These are phyloP conservation scores for Aspergillus candidus DNA, from an alignment of 2,329 filamentous ascomycete species.

Conservation along the genomic window DNA sequence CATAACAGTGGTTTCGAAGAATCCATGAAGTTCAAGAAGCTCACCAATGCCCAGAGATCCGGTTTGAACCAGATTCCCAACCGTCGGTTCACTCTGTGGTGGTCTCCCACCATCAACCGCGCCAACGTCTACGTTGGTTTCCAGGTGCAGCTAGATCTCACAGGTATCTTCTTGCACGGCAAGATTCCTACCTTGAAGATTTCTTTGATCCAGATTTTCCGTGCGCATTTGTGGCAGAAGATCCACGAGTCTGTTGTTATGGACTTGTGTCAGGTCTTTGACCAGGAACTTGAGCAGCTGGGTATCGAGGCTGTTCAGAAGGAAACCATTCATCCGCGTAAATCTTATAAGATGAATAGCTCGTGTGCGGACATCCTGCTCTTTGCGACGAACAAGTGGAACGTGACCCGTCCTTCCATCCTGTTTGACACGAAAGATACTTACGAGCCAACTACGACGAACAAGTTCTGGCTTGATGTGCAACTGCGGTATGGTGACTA, in stretches of 20 bases:
- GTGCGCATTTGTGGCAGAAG: constrained; percentile 99
- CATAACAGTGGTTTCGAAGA: constrained; percentile 50
- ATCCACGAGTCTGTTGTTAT: constrained; percentile 98
- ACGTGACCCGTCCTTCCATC: constrained; percentile 86
- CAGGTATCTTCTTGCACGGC: constrained; percentile 97
- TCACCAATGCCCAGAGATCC: constrained; percentile 93
- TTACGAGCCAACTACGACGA: constrained; percentile 88
- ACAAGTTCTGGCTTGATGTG: constrained; percentile 99
- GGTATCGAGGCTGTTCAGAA: constrained; percentile 98
- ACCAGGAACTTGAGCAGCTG: constrained; percentile 90
- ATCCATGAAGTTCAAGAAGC: constrained; percentile 96
- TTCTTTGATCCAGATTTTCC: constrained; percentile 97
- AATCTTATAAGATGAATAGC: constrained; percentile 99
- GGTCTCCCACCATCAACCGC: constrained; percentile 88
- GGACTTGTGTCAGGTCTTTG: constrained; percentile 97
- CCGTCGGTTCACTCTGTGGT: constrained; percentile 97
- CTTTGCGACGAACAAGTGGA: constrained; percentile 98
- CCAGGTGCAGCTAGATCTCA: constrained; percentile 95
- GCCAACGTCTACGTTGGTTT: constrained; percentile 99
- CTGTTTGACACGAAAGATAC: constrained; percentile 95
- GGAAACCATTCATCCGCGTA: constrained; percentile 97
- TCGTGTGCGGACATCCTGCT: constrained; percentile 95
- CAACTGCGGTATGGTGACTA: constrained; percentile 96
- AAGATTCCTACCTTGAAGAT: constrained; percentile 99
- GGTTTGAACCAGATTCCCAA: constrained; percentile 99